Evolutionary conservation across 495 filamentous ascomycete species (phyloP), one percentile per base, ranked within the genome.

Genomic region (Penicillium malachiteum): DNA sequence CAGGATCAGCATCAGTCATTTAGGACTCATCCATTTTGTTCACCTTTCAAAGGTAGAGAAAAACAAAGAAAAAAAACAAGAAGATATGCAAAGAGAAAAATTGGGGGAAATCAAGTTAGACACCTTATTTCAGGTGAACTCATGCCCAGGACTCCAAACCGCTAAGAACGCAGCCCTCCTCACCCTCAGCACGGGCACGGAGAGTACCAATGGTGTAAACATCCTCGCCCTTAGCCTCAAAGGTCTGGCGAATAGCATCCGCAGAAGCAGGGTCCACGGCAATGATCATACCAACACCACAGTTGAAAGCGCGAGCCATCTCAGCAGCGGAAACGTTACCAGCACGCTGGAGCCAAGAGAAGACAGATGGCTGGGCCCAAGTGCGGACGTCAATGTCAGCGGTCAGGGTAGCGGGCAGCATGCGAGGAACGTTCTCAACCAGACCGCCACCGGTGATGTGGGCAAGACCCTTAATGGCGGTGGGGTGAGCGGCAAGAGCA

Each of bases 371-470:
- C 37, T 87, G 77, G 13, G 76, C 42, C 91, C 92, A 97, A 1
- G 78, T 64, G 16, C 71, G 66, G 13, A 88, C 87, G 58, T 96
- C 87, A 48, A 98, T 80, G 62, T 87, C 81, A 9, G 88, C 92
- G 4, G 87, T 79, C 5, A 97, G 82, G 30, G 84, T 76, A 1
- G 71, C 52, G 1, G 94, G 94, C 3, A 98, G 81, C 88, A 96
- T 96, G 32, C 94, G 82, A 21, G 94, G 94, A 5, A 98, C 83
- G 74, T 97, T 97, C 65, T 98, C 94, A 8, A 86, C 76, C 13
- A 97, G 78, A 6, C 94, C 94, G 51, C 94, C 94, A 31, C 94
- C 94, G 3, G 94, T 98, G 74, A 98, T 96, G 68, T 98, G 94
- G 7, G 93, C 86, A 67, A 97, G 88, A 57, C 94, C 94, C 73